These are phyloP conservation scores for Geotrichum ghanense DNA, from an alignment of 805 yeast species.

Conservation along the genomic window DNA sequence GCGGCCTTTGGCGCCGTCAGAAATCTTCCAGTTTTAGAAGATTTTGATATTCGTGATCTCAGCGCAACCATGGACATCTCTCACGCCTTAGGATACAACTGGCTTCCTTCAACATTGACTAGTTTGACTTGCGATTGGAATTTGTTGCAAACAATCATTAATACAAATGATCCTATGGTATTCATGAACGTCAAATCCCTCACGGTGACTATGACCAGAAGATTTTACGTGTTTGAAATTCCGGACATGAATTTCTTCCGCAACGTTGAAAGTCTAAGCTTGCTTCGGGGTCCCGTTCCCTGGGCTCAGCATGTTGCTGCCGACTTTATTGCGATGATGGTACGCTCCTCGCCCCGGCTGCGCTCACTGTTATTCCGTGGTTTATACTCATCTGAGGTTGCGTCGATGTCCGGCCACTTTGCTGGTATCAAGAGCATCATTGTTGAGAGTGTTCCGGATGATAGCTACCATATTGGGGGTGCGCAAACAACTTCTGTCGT, in stretches of 20 bases:
- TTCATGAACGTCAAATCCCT: neutral
- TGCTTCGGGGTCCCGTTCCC: neutral
- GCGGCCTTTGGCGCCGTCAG: neutral
- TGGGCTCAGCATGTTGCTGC: neutral
- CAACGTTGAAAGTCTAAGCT: neutral
- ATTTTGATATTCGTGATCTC: neutral
- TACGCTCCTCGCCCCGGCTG: neutral
- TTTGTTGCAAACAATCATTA: neutral
- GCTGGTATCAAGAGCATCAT: neutral
- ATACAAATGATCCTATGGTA: neutral
- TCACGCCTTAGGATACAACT: neutral
- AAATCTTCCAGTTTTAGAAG: neutral
- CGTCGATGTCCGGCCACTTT: neutral
- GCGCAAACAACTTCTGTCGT: neutral
- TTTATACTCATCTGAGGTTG: neutral
- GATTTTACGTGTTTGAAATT: neutral
- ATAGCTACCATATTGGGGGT: neutral
- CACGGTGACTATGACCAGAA: neutral
- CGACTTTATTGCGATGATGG: neutral
- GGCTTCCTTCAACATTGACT: neutral
- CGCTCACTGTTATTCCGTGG: neutral
- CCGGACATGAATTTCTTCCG: neutral
- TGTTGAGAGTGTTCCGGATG: neutral
- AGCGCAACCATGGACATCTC: neutral
- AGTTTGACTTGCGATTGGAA: neutral